Conservation (phyloP, 1,139 yeast species). For the Sugiyamaella pinicola region DNA sequence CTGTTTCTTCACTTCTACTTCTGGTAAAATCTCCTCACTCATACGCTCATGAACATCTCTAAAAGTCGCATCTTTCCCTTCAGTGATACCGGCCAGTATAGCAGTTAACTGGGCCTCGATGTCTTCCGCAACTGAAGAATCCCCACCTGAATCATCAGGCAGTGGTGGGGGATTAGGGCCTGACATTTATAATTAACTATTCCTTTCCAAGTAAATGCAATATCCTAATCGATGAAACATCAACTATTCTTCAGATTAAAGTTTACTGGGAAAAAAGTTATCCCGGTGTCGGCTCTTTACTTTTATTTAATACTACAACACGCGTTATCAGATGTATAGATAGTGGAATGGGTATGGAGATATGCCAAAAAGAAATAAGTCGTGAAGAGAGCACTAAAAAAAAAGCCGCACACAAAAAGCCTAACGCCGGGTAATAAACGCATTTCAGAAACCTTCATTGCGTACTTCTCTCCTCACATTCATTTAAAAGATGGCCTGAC, state of each 20-base stretch:
- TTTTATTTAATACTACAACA: not conserved
- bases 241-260: too few relatives aligned
- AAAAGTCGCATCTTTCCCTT: not conserved
- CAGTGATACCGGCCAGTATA: slow-evolving; percentile 7
- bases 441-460: too few relatives aligned
- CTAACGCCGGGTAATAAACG: slow-evolving; percentile 12
- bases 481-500: too few relatives aligned
- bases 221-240: not conserved
- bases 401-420: slow-evolving; percentile 7
- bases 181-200: slow-evolving; percentile 3
- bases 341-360: slow-evolving; percentile 13
- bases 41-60: not conserved
- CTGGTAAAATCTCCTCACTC: not conserved
- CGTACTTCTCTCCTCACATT: too few relatives aligned
- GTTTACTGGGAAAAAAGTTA: not conserved
- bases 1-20: not conserved
- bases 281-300: too few relatives aligned
- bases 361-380: slow-evolving; percentile 8
- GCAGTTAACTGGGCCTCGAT: slow-evolving; percentile 16
- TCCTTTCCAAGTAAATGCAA: not conserved
- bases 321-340: slow-evolving; percentile 11
- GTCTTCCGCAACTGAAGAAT: slow-evolving; percentile 3
- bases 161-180: slow-evolving; percentile 11
- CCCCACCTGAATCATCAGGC: slow-evolving; percentile 7
- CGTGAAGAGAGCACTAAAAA: not conserved